These are phyloP conservation scores for Arthroderma uncinatum DNA, from an alignment of 2,329 filamentous ascomycete species.

Conservation along the genomic window DNA sequence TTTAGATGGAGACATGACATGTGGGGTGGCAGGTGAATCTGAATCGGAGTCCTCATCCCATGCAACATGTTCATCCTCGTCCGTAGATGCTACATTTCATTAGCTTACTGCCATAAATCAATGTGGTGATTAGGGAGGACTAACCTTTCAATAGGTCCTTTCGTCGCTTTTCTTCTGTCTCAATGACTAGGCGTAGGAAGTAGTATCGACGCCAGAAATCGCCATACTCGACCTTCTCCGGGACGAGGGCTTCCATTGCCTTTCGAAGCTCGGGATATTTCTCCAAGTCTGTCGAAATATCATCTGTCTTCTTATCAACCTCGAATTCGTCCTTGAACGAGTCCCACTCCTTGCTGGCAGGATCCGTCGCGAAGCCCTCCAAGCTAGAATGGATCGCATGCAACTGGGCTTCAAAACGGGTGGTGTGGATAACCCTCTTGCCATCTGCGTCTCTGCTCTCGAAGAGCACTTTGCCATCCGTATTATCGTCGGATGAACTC, in stretches of 20 bases:
- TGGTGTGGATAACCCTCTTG: constrained; percentile 89
- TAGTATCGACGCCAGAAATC: constrained; percentile 95
- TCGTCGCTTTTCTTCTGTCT: constrained; percentile 80
- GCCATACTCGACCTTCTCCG: constrained; percentile 75
- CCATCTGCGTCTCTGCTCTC: constrained; percentile 85
- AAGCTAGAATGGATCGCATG: constrained; percentile 84
- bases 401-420: constrained; percentile 85
- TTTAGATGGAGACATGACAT: constrained; percentile 22
- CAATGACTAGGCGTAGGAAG: constrained; percentile 82
- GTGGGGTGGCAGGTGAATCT: constrained; percentile 36
- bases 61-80: constrained; percentile 54
- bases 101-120: neutral
- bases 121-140: neutral
- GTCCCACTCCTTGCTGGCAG: constrained; percentile 61
- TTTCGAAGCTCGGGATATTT: constrained; percentile 73
- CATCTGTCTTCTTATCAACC: constrained; percentile 70
- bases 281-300: constrained; percentile 69
- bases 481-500: constrained; percentile 36
- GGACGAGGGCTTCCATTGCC: constrained; percentile 95
- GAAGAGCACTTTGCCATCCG: constrained; percentile 58
- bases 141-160: constrained; percentile 83
- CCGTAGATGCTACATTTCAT: constrained; percentile 26
- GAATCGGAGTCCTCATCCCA: constrained; percentile 57
- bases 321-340: constrained; percentile 65
- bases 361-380: constrained; percentile 74